Evolutionary conservation across 2,329 filamentous ascomycete genomes (phyloP), one percentile per base, ranked within the genome.

Genomic region (Pseudocercospora musae): DNA sequence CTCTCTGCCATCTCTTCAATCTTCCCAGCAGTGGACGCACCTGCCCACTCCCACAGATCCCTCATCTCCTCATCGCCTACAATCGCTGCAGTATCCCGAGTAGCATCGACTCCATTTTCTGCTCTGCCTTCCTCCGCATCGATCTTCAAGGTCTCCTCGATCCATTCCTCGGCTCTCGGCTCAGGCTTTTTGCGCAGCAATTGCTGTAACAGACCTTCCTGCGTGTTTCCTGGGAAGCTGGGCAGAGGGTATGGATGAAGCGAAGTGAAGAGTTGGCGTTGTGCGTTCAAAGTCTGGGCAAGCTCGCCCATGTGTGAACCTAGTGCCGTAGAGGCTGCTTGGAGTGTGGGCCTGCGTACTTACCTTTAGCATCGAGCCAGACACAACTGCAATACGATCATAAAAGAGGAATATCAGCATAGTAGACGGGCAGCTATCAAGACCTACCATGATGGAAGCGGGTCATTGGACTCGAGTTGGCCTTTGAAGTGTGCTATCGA

Each of bases 101-200:
- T 56, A 53, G 66, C 37, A 66, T 69, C 49, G 80, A 80, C 27
- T 79, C 78, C 62, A 80, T 80, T 37, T 85, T 83, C 0, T 87
- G 89, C 57, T 50, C 52, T 40, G 10, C 54, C n/a, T 42, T 55
- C 50, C 27, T 60, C 62, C 9, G 44, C 42, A 9, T 57, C 48
- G 55, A 56, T 27, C 57, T 67, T 13, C 29, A 67, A 40, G 21
- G 64, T 61, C 42, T 86, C 79, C 21, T 86, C 84, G 25, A 94
- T 87, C 78, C 89, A 88, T 60, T 87, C 86, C 73, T 93, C 90
- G 18, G 92, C 87, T 23, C 85, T 82, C 0, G 91, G 90, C 68
- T 95, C 91, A 54, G 92, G 83, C 74, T 95, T 95, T 77, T 95
- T 96, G 42, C 91, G 88, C 31, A 96, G 80, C 1, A 96, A 81